phyloP scores from a whole-genome alignment of 371 early-diverging fungal genomes.

The Mycotypha africana region DNA sequence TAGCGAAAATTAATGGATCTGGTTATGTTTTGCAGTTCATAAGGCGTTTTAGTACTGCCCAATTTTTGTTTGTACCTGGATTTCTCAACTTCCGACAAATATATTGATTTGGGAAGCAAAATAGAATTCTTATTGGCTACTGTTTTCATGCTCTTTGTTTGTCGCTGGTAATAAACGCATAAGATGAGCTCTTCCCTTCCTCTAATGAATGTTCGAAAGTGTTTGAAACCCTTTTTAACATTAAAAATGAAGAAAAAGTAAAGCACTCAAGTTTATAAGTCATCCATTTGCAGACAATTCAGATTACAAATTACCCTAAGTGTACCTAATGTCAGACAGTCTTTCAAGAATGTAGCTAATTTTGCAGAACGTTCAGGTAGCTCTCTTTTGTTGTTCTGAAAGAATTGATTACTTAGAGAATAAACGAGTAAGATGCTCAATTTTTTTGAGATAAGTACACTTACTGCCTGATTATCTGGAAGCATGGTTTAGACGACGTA shows the following conservation, averaged over 20 bases:
- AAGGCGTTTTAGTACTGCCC: too few species aligned
- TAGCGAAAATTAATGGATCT: too few species aligned
- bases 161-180: constrained; percentile 37
- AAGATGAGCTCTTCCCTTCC: constrained; percentile 73
- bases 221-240: constrained; percentile 53
- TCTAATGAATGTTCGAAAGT: constrained; percentile 68
- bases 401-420: too few species aligned
- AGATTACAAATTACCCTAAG: constrained; percentile 9
- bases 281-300: too few species aligned
- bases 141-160: constrained; percentile 7
- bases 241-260: neutral
- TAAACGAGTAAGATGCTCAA: neutral
- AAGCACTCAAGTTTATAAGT: neutral
- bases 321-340: constrained; percentile 40
- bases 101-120: constrained; percentile 9
- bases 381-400: too few species aligned
- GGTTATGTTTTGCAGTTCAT: neutral
- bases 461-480: neutral
- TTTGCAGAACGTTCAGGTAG: constrained; percentile 15
- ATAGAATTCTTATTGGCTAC: constrained; percentile 16
- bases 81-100: too few species aligned
- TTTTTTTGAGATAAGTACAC: neutral
- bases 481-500: neutral
- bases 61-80: too few species aligned
- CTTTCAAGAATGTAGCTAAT: constrained; percentile 49